Conservation (phyloP, 768 basidiomycete genomes). For the Paxillus ammoniavirescens region DNA sequence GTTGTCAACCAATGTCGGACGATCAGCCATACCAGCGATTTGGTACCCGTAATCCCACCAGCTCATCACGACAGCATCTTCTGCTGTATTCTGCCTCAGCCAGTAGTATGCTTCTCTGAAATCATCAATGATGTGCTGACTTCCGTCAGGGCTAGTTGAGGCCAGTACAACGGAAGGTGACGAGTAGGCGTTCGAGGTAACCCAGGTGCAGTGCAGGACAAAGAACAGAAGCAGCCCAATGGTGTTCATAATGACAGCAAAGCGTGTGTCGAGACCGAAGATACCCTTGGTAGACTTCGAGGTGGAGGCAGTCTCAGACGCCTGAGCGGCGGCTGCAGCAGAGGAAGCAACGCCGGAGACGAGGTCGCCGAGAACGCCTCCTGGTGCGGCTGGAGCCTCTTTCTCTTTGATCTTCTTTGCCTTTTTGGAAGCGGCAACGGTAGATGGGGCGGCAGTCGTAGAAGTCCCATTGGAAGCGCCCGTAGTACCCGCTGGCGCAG, state of each 20-base stretch:
- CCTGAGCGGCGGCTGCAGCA: conserved; percentile 23
- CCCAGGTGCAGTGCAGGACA: conserved; percentile 96
- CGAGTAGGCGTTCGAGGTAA: conserved; percentile 92
- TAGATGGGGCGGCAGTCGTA: conserved; percentile 28
- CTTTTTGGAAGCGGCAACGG: conserved; percentile 32
- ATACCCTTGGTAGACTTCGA: conserved; percentile 51
- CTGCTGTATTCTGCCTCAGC: conserved; percentile 91
- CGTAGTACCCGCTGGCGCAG: conserved; percentile 1
- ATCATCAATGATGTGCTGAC: conserved; percentile 94
- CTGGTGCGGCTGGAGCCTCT: conserved; percentile 42
- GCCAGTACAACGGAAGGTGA: conserved; percentile 96
- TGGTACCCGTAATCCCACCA: conserved; percentile 99
- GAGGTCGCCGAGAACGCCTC: conserved; percentile 38
- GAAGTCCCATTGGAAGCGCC: conserved; percentile 16
- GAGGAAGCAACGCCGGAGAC: conserved; percentile 39
- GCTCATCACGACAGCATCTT: conserved; percentile 93
- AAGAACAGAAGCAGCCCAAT: conserved; percentile 83
- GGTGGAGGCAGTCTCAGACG: conserved; percentile 2
- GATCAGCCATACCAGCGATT: conserved; percentile 98
- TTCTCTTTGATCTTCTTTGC: conserved; percentile 60
- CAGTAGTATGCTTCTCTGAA: conserved; percentile 99
- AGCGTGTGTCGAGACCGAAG: conserved; percentile 81
- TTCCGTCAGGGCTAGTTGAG: conserved; percentile 76
- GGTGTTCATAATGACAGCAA: conserved; percentile 72
- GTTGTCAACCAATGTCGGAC: conserved; percentile 95